Base-by-base conservation (phyloP, 2,329 filamentous ascomycete species). In the Sporothrix pallida region DNA sequence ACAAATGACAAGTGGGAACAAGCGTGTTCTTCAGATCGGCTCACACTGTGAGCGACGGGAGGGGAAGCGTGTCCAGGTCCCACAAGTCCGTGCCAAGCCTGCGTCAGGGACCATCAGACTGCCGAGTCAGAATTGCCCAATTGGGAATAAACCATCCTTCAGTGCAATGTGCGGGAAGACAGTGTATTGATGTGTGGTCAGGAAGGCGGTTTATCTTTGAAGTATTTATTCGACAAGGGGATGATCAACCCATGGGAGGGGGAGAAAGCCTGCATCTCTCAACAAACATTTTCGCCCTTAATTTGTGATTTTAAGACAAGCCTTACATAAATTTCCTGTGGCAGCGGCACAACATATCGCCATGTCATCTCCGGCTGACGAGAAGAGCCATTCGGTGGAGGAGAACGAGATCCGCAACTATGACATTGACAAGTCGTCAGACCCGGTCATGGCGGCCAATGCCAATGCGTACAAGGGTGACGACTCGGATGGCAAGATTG, bases 401-500 rank as follows among this genome's bases (percentile, higher is more conserved):
- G 13, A 63, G 15, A 31, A 63, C 13, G 58, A 63, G 42, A 9
- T 42, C 5, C 15, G 58, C 31, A 26, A 44, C 37, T 17, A 44
- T 12, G 58, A 63, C 13, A 7, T 44, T 7, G 15, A 63, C 2
- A 63, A 62, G 58, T 13, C 26, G 15, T 20, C 17, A 1, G 37
- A 37, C 7, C 9, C 20, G 3, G 17, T 15, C 8, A 15, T 15
- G 2, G 15, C 26, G 5, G 31, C 31, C 13, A 63, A 63, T 17
- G 58, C 15, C 12, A 9, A 42, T 6, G 58, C 58, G 3, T 63
- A 44, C 58, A 63, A 63, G 17, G 58, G 58, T 0, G 58, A 63
- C 13, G 31, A 63, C 6, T 63, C 58, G 3, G 58, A 63, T n/a
- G 58, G 31, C 31, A 63, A 63, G 58, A 63, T 63, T n/a, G 31